Conservation (phyloP, 768 basidiomycete species). For the Russula foetens region DNA sequence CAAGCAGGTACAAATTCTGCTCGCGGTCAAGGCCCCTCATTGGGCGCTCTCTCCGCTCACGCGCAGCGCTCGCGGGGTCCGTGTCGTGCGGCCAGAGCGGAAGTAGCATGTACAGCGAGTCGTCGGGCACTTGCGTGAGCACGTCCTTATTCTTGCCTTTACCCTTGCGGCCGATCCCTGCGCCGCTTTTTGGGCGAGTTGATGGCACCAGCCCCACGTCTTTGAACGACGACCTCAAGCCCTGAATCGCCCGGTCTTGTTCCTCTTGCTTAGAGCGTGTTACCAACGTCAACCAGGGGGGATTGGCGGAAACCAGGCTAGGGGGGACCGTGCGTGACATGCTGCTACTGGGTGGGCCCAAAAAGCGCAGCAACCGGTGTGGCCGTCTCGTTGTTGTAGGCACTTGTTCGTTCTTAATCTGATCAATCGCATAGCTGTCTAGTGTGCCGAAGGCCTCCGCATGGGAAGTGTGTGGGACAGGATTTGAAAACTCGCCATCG, state of each 20-base stretch:
- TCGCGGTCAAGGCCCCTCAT: constrained; percentile 35
- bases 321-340: constrained; percentile 18
- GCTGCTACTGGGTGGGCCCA: constrained; percentile 15
- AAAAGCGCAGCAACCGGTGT: constrained; percentile 10
- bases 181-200: constrained; percentile 20
- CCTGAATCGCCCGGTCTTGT: constrained; percentile 57
- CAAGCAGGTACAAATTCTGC: constrained; percentile 62
- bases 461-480: constrained; percentile 27
- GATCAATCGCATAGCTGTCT: constrained; percentile 22
- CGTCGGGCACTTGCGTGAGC: constrained; percentile 54
- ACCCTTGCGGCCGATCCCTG: constrained; percentile 21
- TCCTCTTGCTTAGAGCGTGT: constrained; percentile 60
- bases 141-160: constrained; percentile 29
- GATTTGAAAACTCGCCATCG: constrained; percentile 21
- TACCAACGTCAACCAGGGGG: constrained; percentile 60
- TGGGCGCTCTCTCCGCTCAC: constrained; percentile 16
- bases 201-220: constrained; percentile 72
- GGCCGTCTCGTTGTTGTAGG: constrained; percentile 1
- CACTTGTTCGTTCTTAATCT: constrained; percentile 20
- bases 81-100: constrained; percentile 80
- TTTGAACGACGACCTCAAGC: constrained; percentile 67
- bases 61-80: constrained; percentile 33
- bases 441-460: constrained; percentile 32
- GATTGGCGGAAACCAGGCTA: constrained; percentile 28
- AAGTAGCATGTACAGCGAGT: constrained; percentile 74